A percentile compares a stretch with the other conserved stretches of the same genome.
These are phyloP conservation scores for Moniliophthora roreri DNA, from an alignment of 1,284 basidiomycete species.

Conservation along the genomic window DNA sequence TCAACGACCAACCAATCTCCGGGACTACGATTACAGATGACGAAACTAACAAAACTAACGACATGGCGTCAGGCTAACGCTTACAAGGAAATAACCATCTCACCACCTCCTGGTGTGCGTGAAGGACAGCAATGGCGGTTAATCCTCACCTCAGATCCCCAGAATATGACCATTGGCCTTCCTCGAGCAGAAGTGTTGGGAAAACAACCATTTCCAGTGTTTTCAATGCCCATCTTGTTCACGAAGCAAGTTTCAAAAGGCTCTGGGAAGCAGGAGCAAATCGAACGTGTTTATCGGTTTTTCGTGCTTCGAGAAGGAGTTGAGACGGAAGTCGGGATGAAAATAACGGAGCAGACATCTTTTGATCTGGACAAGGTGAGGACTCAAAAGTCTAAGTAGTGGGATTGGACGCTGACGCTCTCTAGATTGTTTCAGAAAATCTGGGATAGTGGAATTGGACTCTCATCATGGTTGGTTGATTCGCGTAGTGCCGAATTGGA, in stretches of 20 bases:
- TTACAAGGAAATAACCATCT: constrained; percentile 72
- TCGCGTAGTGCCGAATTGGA: constrained; percentile 17
- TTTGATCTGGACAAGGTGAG: constrained; percentile 89
- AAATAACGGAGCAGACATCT: constrained; percentile 75
- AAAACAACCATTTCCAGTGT: constrained; percentile 51
- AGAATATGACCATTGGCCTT: constrained; percentile 33
- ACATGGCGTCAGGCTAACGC: constrained; percentile 63
- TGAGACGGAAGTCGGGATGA: constrained; percentile 31
- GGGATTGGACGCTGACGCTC: constrained; percentile 15
- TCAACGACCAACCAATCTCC: constrained; percentile 5
- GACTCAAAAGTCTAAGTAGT: neutral
- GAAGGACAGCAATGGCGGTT: constrained; percentile 66
- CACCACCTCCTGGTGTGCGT: constrained; percentile 51
- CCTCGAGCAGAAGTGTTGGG: constrained; percentile 32
- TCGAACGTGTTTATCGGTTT: constrained; percentile 59
- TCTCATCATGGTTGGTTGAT: constrained; percentile 71
- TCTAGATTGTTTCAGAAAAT: constrained; percentile 67
- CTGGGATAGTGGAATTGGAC: constrained; percentile 87
- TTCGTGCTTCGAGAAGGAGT: constrained; percentile 17
- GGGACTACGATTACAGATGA: constrained; percentile 21
- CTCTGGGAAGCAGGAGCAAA: constrained; percentile 65
- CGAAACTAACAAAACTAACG: constrained; percentile 62
- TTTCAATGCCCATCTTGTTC: constrained; percentile 67
- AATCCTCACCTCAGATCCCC: constrained; percentile 42
- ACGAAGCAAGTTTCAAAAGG: constrained; percentile 25